Conservation (phyloP, 2,329 filamentous ascomycete genomes). For the Hortaea sp. region DNA sequence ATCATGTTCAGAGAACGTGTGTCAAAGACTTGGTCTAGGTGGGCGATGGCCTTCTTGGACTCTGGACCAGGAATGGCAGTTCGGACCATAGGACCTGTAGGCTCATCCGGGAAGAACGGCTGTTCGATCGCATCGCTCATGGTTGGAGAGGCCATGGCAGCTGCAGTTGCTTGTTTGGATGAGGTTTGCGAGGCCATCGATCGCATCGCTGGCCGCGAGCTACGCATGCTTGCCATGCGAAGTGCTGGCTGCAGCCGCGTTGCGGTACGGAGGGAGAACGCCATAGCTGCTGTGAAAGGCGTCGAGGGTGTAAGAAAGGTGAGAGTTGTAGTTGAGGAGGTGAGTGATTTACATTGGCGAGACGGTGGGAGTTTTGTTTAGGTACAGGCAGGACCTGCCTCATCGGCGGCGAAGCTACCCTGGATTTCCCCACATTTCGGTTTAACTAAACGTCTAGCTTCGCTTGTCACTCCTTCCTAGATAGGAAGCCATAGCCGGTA, state of each 20-base stretch:
- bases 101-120: conserved; percentile 45
- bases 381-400: background rate
- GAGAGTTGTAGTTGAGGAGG: background rate
- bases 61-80: conserved; percentile 65
- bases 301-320: background rate
- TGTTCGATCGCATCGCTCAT: conserved; percentile 18
- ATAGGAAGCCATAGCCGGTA: background rate
- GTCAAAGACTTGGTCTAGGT: conserved; percentile 72
- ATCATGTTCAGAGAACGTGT: conserved; percentile 79
- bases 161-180: conserved; percentile 21
- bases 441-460: background rate
- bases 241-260: conserved; percentile 22
- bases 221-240: conserved; percentile 7
- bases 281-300: conserved; percentile 14
- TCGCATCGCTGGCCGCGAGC: conserved; percentile 1
- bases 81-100: conserved; percentile 42
- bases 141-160: conserved; percentile 20
- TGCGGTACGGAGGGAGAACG: conserved; percentile 22
- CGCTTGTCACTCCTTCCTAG: background rate
- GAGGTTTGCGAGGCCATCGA: conserved; percentile 22
- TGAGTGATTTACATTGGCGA: background rate
- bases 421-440: background rate
- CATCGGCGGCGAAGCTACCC: background rate
- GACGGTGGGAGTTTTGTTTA: background rate
- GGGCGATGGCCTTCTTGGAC: conserved; percentile 56